A percentile compares a stretch with the other conserved stretches of the same genome.
phyloP scores from a whole-genome alignment of 179 eudicot species.

The Heliamphora pulchella region DNA sequence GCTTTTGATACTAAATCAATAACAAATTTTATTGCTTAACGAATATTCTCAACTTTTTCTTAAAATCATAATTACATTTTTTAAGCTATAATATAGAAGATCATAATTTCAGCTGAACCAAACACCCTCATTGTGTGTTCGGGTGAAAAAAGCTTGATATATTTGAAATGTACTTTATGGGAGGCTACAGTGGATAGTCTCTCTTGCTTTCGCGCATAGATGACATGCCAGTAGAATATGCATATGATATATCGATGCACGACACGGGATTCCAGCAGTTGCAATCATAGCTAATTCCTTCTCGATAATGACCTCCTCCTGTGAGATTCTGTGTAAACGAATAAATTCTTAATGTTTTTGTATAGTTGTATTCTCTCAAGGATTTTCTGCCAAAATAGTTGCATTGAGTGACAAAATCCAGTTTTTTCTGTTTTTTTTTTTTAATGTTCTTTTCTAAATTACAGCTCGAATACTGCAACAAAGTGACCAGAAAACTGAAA shows the following conservation, averaged over 20 bases:
- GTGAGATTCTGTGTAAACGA: not conserved
- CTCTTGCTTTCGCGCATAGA: not conserved
- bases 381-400: not conserved
- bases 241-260: not conserved
- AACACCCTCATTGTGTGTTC: no score
- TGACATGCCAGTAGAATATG: not conserved
- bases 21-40: no score
- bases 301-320: not conserved
- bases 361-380: not conserved
- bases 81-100: no score
- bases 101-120: no score
- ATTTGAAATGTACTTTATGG: not conserved
- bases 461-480: conserved; percentile 69
- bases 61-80: no score
- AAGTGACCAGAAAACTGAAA: conserved; percentile 50
- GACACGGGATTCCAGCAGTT: not conserved
- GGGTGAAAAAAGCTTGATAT: not conserved
- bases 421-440: not conserved
- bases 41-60: no score
- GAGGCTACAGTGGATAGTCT: not conserved
- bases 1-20: no score
- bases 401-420: not conserved
- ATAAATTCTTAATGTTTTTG: not conserved
- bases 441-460: no score
- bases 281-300: not conserved